These are phyloP conservation scores for Royoungia palumana DNA, from an alignment of 768 basidiomycete species.

Conservation along the genomic window DNA sequence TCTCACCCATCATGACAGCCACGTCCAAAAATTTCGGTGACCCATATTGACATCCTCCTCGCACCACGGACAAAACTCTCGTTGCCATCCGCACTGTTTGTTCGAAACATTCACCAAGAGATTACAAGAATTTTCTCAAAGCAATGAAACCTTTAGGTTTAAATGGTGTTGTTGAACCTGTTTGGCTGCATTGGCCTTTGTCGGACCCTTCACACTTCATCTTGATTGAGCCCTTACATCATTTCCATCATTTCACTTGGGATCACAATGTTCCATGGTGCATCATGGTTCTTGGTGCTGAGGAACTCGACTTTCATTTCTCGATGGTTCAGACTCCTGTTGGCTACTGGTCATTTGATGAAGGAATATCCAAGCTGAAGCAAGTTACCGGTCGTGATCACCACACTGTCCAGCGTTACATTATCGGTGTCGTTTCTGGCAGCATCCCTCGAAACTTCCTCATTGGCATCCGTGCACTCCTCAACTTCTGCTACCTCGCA, in stretches of 20 bases:
- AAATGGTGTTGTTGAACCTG: not conserved
- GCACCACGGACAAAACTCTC: constrained; percentile 7
- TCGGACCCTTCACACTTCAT: not conserved
- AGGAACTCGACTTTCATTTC: constrained; percentile 37
- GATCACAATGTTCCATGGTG: not conserved
- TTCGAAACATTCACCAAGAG: not conserved
- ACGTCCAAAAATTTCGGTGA: constrained; percentile 30
- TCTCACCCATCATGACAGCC: constrained; percentile 32
- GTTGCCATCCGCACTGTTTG: not conserved
- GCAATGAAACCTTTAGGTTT: not conserved
- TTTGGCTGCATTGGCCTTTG: constrained; percentile 22
- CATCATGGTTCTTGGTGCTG: not conserved
- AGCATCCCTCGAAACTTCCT: not conserved
- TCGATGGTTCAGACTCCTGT: constrained; percentile 34
- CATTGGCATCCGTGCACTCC: constrained; percentile 20
- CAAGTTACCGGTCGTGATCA: constrained; percentile 4
- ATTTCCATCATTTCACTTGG: too few species aligned
- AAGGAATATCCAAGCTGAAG: constrained; percentile 35
- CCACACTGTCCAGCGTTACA: constrained; percentile 14
- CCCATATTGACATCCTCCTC: constrained; percentile 23
- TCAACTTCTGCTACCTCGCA: constrained; percentile 41
- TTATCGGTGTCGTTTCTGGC: constrained; percentile 15
- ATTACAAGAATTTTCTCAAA: not conserved
- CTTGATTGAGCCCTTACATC: not conserved
- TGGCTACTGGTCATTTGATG: constrained; percentile 36